Percentiles rank a stretch among this genome's conserved stretches.
Evolutionary conservation across 2,329 filamentous ascomycete genomes (phyloP).

Genomic region (Trichothecium roseum): DNA sequence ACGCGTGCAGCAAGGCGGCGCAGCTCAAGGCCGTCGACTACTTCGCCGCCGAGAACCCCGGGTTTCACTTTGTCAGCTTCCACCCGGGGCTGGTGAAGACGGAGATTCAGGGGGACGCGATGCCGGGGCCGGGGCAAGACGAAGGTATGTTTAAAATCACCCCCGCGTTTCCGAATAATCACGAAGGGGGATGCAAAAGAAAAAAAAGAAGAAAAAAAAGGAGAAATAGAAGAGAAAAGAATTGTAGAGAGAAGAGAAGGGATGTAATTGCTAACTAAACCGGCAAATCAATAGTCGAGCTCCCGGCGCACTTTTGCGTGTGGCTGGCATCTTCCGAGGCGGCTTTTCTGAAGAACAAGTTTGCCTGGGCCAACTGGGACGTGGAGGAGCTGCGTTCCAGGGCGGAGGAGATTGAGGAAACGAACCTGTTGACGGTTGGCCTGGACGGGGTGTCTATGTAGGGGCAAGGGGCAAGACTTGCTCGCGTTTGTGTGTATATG

Average conservation of each 20-base stretch:
- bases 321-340: slow-evolving; percentile 15
- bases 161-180: not conserved
- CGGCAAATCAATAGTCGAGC: slow-evolving; percentile 7
- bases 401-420: slow-evolving; percentile 20
- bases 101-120: slow-evolving; percentile 14
- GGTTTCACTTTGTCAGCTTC: slow-evolving; percentile 22
- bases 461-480: too few relatives aligned
- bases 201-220: too few relatives aligned
- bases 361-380: slow-evolving; percentile 24
- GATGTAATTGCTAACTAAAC: not conserved
- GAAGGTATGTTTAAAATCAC: not conserved
- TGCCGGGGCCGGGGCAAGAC: not conserved
- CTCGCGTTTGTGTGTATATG: too few relatives aligned
- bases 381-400: slow-evolving; percentile 21
- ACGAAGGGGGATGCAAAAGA: not conserved
- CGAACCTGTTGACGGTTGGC: not conserved
- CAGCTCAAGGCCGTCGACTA: slow-evolving; percentile 22
- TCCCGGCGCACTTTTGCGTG: slow-evolving; percentile 9
- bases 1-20: slow-evolving; percentile 24
- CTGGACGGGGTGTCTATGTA: not conserved
- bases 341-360: slow-evolving; percentile 20
- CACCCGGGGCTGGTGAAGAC: slow-evolving; percentile 31
- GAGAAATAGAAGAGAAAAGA: too few relatives aligned
- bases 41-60: slow-evolving; percentile 22
- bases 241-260: too few relatives aligned